phyloP scores from a whole-genome alignment of 306 rosid genomes.

The Malus fusca region DNA sequence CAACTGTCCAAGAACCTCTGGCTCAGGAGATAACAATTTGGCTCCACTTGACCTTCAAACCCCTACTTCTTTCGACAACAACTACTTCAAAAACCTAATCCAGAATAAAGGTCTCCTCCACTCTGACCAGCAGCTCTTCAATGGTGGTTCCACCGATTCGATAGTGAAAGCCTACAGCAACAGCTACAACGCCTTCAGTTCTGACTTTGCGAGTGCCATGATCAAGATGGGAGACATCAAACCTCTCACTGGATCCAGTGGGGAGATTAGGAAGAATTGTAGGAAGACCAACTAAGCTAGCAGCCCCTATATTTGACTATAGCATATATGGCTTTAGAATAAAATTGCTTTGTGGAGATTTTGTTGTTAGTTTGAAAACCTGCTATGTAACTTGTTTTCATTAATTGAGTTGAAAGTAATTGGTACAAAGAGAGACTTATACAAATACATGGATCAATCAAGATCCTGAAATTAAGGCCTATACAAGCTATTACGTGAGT shows the following conservation, averaged over 20 bases:
- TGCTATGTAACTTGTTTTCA: too few relatives aligned
- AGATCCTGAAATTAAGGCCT: too few relatives aligned
- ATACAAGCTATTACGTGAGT: too few relatives aligned
- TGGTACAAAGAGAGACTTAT: too few relatives aligned
- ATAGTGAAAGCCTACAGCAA: conserved; percentile 36
- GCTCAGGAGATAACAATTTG: conserved; percentile 78
- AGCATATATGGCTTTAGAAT: not conserved
- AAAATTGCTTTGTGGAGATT: not conserved
- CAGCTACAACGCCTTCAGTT: conserved; percentile 23
- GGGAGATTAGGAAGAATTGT: conserved; percentile 74
- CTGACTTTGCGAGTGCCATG: conserved; percentile 60
- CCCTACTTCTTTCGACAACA: conserved; percentile 55
- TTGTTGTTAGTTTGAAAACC: not conserved
- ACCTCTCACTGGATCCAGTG: conserved; percentile 77
- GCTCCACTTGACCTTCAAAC: conserved; percentile 69
- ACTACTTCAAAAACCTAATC: conserved; percentile 60
- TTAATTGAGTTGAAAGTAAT: too few relatives aligned
- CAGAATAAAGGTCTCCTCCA: conserved; percentile 68
- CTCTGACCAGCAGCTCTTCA: conserved; percentile 74
- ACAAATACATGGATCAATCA: too few relatives aligned
- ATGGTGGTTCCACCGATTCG: conserved; percentile 68
- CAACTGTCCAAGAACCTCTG: conserved; percentile 48
- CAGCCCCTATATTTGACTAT: not conserved
- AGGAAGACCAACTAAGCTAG: conserved; percentile 39
- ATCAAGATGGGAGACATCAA: conserved; percentile 77